Conservation (phyloP, 208 protist species). For the Trypanosoma grayi region DNA sequence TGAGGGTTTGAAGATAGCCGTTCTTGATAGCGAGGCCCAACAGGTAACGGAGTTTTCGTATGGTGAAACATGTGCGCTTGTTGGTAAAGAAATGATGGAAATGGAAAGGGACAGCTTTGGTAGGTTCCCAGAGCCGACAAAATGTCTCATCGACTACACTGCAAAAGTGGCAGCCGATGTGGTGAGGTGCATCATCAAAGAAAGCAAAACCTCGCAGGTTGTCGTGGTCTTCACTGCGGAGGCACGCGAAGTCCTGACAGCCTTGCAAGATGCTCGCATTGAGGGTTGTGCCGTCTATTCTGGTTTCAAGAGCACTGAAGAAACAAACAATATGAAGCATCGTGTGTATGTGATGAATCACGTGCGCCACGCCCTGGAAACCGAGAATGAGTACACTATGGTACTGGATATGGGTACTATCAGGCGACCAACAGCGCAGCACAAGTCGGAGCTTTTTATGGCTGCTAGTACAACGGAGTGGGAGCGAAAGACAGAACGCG, state of each 20-base stretch:
- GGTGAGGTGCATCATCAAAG: slow-evolving; percentile 36
- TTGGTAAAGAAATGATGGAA: slow-evolving; percentile 68
- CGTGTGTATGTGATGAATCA: slow-evolving; percentile 57
- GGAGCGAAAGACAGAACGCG: slow-evolving; percentile 55
- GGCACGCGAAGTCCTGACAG: slow-evolving; percentile 47
- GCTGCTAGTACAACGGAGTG: slow-evolving; percentile 63
- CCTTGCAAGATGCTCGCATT: slow-evolving; percentile 41
- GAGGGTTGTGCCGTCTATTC: slow-evolving; percentile 55
- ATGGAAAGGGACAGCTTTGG: slow-evolving; percentile 54
- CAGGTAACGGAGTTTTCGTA: slow-evolving; percentile 59
- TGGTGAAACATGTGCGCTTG: slow-evolving; percentile 72
- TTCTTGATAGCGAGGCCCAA: slow-evolving; percentile 14
- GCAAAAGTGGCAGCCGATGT: slow-evolving; percentile 47
- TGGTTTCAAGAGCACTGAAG: slow-evolving; percentile 39
- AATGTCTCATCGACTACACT: slow-evolving; percentile 58
- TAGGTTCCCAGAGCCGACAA: slow-evolving; percentile 56
- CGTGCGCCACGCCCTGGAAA: slow-evolving; percentile 33
- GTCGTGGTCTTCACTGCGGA: slow-evolving; percentile 78
- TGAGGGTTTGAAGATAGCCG: slow-evolving; percentile 30
- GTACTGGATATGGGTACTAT: slow-evolving; percentile 83
- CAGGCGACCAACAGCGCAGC: slow-evolving; percentile 37
- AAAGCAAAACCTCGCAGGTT: slow-evolving; percentile 34
- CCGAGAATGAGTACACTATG: slow-evolving; percentile 55
- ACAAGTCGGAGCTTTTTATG: slow-evolving; percentile 80
- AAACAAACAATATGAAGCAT: slow-evolving; percentile 35